Base-by-base conservation (phyloP, 169 alveolate species). In the Plasmodium gonderi region DNA sequence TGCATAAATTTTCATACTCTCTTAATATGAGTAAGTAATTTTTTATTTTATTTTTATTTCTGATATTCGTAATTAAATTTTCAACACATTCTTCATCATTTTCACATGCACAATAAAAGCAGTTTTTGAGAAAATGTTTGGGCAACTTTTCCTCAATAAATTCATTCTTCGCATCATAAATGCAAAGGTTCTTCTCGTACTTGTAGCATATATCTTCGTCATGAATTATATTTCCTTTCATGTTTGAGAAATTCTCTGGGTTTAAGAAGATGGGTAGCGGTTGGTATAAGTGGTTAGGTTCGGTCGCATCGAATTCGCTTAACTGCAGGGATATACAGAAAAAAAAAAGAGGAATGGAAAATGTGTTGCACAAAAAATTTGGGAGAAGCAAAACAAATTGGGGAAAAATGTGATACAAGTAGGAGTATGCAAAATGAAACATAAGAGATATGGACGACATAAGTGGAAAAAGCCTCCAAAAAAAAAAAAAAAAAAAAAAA, bases 1-100 rank as follows among this genome's bases (percentile, higher is more conserved):
- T 87, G 20, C 93, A 87, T 23, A 87, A 65, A 60, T 87, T 87
- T 87, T 87, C 93, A 42, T 87, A 87, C n/a, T 87, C 93, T 26
- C 93, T 75, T 38, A 87, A 87, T 36, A 87, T 74, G 65, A 87
- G 33, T 33, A 87, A 17, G 33, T 87, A 87, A 75, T 87, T 87
- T 75, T 87, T 87, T 75, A 87, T 75, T 87, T 87, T 87, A 44
- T 87, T 87, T 38, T 87, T 17, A 87, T 87, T 87, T 87, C 68
- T 87, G 44, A 87, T 75, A 87, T 75, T 87, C 42, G 17, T 38
- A 29, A 87, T 60, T 49, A 75, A 23, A 31, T 87, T 87, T 75
- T 87, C 87, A 45, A 42, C 31, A 23, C 93, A 87, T 38, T 87
- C 93, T 0, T 75, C 93, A 65, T 87, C 93, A 38, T 54, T 75